Base-by-base conservation (phyloP, 495 filamentous ascomycete genomes). In the Darksidea phi region DNA sequence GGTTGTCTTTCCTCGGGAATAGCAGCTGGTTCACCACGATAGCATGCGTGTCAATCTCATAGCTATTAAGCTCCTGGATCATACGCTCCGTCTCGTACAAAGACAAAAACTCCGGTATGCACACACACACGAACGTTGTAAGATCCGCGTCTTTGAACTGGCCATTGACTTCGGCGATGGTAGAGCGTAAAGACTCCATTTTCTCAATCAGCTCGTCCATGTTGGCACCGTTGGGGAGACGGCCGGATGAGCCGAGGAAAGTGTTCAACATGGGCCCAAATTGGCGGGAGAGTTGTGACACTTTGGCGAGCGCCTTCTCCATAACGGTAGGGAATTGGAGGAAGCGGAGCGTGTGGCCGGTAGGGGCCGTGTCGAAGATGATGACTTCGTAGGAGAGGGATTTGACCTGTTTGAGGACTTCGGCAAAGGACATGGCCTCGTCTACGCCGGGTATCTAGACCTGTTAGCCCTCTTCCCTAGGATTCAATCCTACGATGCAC, bases 1-100 rank as follows among this genome's bases (percentile, higher is more conserved):
- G 81, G 68, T 86, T 94, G 21, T 86, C 87, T 61, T 87, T 81
- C 74, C 89, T 90, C 15, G 94, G 94, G 77, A 95, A 98, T 55
- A 98, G 76, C 61, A 98, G 80, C 80, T 99, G 94, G 75, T 99
- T 99, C 71, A 99, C 94, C 17, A 99, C 94, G 63, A 99, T 97
- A 67, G 86, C 82, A 73, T 99, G 94, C 8, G 93, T 96, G 74
- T 99, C 94, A 71, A 99, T 99, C 66, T 84, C 77, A 77, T 96
- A 99, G 72, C 80, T 87, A 47, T 91, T 86, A 67, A 99, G 81
- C 78, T 99, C 94, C 76, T 98, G 94, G 69, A 98, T 97, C 94
- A 98, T 97, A 63, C 94, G 89, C 77, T 99, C 94, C 53, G 94
- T 99, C 80, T 99, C 94, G 76, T 97, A 99, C 42, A 99, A 82